A percentile compares a stretch with the other conserved stretches of the same genome.
phyloP scores from a whole-genome alignment of 805 yeast genomes.

The Zygosaccharomyces siamensis region DNA sequence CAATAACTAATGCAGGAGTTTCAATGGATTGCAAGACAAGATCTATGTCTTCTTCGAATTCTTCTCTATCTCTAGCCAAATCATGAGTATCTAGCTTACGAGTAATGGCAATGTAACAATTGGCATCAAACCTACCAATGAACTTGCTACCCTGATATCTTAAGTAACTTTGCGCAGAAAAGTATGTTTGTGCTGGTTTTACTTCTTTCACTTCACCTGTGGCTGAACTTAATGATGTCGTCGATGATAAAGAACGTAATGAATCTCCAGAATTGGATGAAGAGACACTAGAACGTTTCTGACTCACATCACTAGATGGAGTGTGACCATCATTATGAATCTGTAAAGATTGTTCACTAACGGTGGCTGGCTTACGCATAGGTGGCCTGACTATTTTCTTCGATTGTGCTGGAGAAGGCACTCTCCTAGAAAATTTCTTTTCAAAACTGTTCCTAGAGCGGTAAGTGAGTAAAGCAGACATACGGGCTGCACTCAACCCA shows the following conservation, averaged over 20 bases:
- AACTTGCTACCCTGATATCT: slow-evolving; percentile 94
- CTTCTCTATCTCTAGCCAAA: slow-evolving; percentile 67
- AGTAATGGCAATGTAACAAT: slow-evolving; percentile 91
- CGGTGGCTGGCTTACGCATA: slow-evolving; percentile 37
- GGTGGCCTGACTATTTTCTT: slow-evolving; percentile 27
- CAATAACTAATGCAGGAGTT: slow-evolving; percentile 81
- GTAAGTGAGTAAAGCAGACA: slow-evolving; percentile 92
- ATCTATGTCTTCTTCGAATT: slow-evolving; percentile 34
- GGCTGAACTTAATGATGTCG: slow-evolving; percentile 21
- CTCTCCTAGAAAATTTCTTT: slow-evolving; percentile 80
- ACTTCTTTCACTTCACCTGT: slow-evolving; percentile 23
- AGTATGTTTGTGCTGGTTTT: slow-evolving; percentile 50
- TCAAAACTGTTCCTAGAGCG: slow-evolving; percentile 91
- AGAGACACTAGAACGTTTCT: slow-evolving; percentile 11
- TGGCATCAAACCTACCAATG: slow-evolving; percentile 87
- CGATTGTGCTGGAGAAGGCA: slow-evolving; percentile 43
- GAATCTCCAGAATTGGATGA: slow-evolving; percentile 25
- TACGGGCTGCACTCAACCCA: slow-evolving; percentile 94
- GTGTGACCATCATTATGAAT: slow-evolving; percentile 82
- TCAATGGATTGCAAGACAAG: slow-evolving; percentile 54
- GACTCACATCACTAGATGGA: slow-evolving; percentile 19
- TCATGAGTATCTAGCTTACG: slow-evolving; percentile 95
- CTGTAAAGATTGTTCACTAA: slow-evolving; percentile 71
- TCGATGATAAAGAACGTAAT: slow-evolving; percentile 31
- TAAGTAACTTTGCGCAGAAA: slow-evolving; percentile 92